Conservation (phyloP, 768 basidiomycete species). For the Hypholoma fasciculare region DNA sequence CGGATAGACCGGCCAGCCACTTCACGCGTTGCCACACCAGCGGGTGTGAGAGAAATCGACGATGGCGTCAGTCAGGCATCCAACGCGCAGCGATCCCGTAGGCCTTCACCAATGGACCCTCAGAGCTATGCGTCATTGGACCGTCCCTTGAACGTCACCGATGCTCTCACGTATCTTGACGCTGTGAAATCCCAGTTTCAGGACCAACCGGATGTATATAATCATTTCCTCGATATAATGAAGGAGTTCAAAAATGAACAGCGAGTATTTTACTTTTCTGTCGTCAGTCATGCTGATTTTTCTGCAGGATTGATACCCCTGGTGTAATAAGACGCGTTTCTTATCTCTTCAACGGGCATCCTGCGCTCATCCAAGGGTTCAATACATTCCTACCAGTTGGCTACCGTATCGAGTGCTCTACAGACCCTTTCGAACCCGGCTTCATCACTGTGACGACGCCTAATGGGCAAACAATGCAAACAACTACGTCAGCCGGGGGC, state of each 20-base stretch:
- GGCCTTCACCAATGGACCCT: constrained; percentile 26
- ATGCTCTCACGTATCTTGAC: constrained; percentile 90
- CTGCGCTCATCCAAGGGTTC: constrained; percentile 92
- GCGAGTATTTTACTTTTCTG: constrained; percentile 42
- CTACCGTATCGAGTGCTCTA: constrained; percentile 86
- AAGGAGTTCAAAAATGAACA: constrained; percentile 97
- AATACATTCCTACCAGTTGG: constrained; percentile 96
- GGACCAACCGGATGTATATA: constrained; percentile 94
- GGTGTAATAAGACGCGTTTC: constrained; percentile 97
- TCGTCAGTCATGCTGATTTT: not conserved
- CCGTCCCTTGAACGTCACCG: constrained; percentile 90
- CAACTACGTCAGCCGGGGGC: constrained; percentile 43
- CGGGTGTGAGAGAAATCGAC: not conserved
- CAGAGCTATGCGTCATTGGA: constrained; percentile 31
- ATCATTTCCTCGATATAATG: constrained; percentile 95
- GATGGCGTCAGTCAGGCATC: constrained; percentile 7
- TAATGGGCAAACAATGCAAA: constrained; percentile 60
- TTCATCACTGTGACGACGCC: constrained; percentile 81
- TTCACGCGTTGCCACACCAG: constrained; percentile 7
- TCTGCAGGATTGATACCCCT: constrained; percentile 88
- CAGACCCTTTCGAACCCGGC: constrained; percentile 60
- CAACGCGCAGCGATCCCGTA: constrained; percentile 21
- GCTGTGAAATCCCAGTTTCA: constrained; percentile 90
- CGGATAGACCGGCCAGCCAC: constrained; percentile 5
- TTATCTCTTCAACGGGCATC: constrained; percentile 88